phyloP scores from a whole-genome alignment of 495 filamentous ascomycete species.

The Hypomontagnella monticulosa region DNA sequence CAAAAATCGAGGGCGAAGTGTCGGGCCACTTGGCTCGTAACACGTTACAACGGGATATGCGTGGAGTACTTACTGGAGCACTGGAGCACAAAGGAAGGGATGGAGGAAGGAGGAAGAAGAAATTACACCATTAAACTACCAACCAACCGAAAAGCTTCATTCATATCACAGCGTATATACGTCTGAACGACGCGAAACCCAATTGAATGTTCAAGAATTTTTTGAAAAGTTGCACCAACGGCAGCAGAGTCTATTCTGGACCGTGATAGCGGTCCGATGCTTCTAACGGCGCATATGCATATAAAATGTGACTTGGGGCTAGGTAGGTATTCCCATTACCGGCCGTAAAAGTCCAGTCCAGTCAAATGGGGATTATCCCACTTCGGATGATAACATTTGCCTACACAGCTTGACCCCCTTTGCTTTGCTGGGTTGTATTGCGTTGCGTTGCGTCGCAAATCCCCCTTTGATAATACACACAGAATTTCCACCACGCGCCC shows the following conservation, averaged over 20 bases:
- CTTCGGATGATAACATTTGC: not conserved
- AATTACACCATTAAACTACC: not conserved
- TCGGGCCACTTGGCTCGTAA: too few relatives aligned
- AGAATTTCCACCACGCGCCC: slow-evolving; percentile 6
- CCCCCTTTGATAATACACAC: slow-evolving; percentile 32
- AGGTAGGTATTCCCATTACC: not conserved
- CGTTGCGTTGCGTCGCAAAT: not conserved
- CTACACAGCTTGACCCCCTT: not conserved
- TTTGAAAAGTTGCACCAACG: slow-evolving; percentile 21
- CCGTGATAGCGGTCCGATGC: slow-evolving; percentile 21
- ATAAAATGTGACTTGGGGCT: not conserved
- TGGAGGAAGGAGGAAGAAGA: too few relatives aligned
- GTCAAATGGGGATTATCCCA: slow-evolving; percentile 1
- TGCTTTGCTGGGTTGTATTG: too few relatives aligned
- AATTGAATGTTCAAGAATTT: too few relatives aligned
- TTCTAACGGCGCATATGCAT: slow-evolving; percentile 24
- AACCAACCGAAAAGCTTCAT: not conserved
- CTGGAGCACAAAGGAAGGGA: too few relatives aligned
- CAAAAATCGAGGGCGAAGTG: too few relatives aligned
- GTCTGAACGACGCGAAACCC: not conserved
- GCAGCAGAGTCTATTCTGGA: slow-evolving; percentile 27
- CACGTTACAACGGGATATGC: too few relatives aligned
- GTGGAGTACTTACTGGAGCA: too few relatives aligned
- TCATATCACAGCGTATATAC: not conserved
- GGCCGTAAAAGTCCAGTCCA: not conserved